A percentile compares a stretch with the other conserved stretches of the same genome.
These are phyloP conservation scores for Pythium graminicola DNA, from an alignment of 352 stramenopile genomes.

Conservation along the genomic window DNA sequence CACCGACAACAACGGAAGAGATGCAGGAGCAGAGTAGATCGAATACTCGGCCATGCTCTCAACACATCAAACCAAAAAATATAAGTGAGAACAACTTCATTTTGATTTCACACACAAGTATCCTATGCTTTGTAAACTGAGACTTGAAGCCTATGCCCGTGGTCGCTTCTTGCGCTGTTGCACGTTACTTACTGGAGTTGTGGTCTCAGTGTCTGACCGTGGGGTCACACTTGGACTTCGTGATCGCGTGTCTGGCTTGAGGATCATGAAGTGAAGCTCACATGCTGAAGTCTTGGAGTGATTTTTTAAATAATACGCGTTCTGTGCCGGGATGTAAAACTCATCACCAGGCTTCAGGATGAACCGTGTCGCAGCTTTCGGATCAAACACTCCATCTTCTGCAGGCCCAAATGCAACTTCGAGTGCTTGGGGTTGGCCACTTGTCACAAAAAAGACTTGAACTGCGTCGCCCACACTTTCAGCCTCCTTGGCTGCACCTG, in stretches of 20 bases:
- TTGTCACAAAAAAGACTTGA: slow-evolving; percentile 93
- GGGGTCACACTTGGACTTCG: slow-evolving; percentile 3
- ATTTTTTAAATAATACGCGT: slow-evolving; percentile 96
- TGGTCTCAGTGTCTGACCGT: not conserved
- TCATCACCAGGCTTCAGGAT: slow-evolving; percentile 92
- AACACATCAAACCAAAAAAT: slow-evolving; percentile 1
- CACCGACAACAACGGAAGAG: too few species aligned
- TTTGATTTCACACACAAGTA: too few species aligned
- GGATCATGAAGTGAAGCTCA: slow-evolving; percentile 94
- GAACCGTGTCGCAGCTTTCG: slow-evolving; percentile 90
- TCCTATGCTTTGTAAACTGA: too few species aligned
- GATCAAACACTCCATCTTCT: slow-evolving; percentile 81
- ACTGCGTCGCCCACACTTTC: slow-evolving; percentile 91
- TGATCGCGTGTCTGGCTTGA: slow-evolving; percentile 57
- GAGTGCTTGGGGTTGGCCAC: slow-evolving; percentile 76
- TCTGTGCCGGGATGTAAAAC: slow-evolving; percentile 95
- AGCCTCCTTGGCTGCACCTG: slow-evolving; percentile 92
- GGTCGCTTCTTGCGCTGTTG: slow-evolving; percentile 10
- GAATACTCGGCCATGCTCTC: slow-evolving; percentile 9
- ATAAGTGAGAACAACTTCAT: slow-evolving; percentile 9
- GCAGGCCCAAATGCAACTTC: slow-evolving; percentile 68
- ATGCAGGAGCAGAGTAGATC: slow-evolving; percentile 22
- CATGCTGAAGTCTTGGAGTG: slow-evolving; percentile 83
- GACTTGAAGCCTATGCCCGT: not conserved
- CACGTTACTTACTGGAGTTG: not conserved